Evolutionary conservation across 2,329 filamentous ascomycete genomes (phyloP), one percentile per base, ranked within the genome.

Genomic region (Chaetomium olivaceum): DNA sequence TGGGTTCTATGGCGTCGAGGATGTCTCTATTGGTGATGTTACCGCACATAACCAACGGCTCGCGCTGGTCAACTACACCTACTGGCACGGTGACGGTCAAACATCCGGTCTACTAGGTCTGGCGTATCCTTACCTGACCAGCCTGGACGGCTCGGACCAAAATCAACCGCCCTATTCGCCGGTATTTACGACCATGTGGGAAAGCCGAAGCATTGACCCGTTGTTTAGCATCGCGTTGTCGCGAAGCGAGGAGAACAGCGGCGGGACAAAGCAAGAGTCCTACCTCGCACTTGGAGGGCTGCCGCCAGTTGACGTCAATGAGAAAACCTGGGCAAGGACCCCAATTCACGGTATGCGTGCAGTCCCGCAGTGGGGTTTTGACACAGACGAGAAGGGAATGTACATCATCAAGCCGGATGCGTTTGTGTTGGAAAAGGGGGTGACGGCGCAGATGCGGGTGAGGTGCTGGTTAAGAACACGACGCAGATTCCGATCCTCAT

Each of bases 71-170:
- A 76, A 80, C 57, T 68, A 72, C 43, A 77, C 80, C 0, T 77
- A 74, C 14, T 82, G 79, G 75, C 71, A 76, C 21, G 81, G 81
- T 9, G 80, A 84, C 63, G 76, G 75, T 0, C 72, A 77, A 23
- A 80, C 80, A 1, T 80, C 78, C 29, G 84, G 84, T 2, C 72
- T 86, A 2, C 69, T 86, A 4, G 84, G 84, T 0, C 76, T 87
- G 14, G 82, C 77, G 1, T 86, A 83, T 69, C 79, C 81, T 8
- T 75, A 78, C 16, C 70, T 85, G 51, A 85, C 82, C 0, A 79
- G 77, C 25, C 77, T 79, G 2, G 66, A 70, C 52, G 70, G 69
- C 4, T 4, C 63, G 0, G 73, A 76, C 36, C 69, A 69, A 64
- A 71, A 63, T 6, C 67, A 69, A 60, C 55, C 61, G 50, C 63